Percentiles rank a stretch among this genome's conserved stretches.
These are phyloP conservation scores for Mycena capillaripes DNA, from an alignment of 768 basidiomycete species.

Conservation along the genomic window DNA sequence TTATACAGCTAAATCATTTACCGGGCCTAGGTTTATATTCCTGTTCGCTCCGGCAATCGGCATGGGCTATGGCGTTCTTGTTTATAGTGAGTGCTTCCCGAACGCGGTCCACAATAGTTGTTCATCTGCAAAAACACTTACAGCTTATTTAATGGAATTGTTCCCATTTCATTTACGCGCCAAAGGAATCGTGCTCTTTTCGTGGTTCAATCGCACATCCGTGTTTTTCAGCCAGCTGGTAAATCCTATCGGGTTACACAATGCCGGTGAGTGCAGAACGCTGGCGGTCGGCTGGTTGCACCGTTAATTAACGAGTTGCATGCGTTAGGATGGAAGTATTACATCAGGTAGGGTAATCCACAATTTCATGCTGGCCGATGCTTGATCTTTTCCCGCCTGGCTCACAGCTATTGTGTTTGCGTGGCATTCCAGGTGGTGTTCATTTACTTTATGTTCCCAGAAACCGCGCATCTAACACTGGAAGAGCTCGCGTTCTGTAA, in stretches of 20 bases:
- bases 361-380: not conserved
- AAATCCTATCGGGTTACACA: slow-evolving; percentile 18
- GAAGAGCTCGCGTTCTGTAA: slow-evolving; percentile 26
- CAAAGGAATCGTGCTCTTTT: slow-evolving; percentile 2
- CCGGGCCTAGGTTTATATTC: slow-evolving; percentile 12
- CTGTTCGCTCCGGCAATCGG: not conserved
- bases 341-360: not conserved
- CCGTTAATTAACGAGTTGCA: not conserved
- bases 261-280: slow-evolving; percentile 2
- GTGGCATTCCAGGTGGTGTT: slow-evolving; percentile 5
- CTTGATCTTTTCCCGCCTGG: no score
- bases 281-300: not conserved
- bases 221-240: slow-evolving; percentile 18
- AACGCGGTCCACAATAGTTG: not conserved
- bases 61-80: slow-evolving; percentile 8
- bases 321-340: slow-evolving; percentile 16
- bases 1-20: not conserved
- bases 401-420: slow-evolving; percentile 6
- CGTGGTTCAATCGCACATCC: not conserved
- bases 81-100: slow-evolving; percentile 3
- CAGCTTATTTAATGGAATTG: slow-evolving; percentile 17
- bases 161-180: slow-evolving; percentile 8
- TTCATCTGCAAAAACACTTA: not conserved
- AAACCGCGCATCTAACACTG: slow-evolving; percentile 12
- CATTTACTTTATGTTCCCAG: slow-evolving; percentile 24